Base-by-base conservation (phyloP, 768 basidiomycete species). In the Russula lepida region DNA sequence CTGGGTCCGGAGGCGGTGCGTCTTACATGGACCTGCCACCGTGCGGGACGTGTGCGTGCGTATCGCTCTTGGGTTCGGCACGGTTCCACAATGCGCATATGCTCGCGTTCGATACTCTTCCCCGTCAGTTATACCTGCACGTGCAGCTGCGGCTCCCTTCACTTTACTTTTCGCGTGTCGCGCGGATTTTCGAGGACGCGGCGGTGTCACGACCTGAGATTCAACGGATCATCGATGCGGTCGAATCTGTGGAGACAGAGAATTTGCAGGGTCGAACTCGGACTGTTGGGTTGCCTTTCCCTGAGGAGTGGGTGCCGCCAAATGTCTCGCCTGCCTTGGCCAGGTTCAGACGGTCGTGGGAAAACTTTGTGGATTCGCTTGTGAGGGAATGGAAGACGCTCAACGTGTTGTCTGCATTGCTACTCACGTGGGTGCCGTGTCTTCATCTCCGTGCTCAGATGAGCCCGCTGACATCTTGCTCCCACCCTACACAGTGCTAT, bases 151-250 rank as follows among this genome's bases (percentile, higher is more conserved):
- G 84, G 17, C 78, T 92, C n/a, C 90, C 89, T 2, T 80, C 85
- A 0, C 75, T 90, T 67, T 92, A 92, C 68, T 92, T 90, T 71
- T 81, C 84, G 3, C 84, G 89, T 3, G 89, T 92, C 25, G 81
- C 86, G 3, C 79, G 82, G 51, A 81, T 91, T 28, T 90, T 89
- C 64, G 81, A 86, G 66, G 87, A 89, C 59, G 88, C 89, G 2
- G 84, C 91, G 56, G 79, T 92, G 54, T 88, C 87, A 68, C 78
- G 78, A 62, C 86, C 84, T 9, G 89, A 92, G 68, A 80, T 92
- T 3, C 72, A 75, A 59, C 70, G 73, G 6, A 70, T 78, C 56
- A 74, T 77, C 30, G 74, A 72, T 21, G 69, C 71, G 5, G 69
- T 69, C 43, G 65, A 59, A 44, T 32, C 17, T 11, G 49, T 35